Evolutionary conservation across 106 monocot species (phyloP), one percentile per base, ranked within the genome.

Genomic region (Allium cepa): DNA sequence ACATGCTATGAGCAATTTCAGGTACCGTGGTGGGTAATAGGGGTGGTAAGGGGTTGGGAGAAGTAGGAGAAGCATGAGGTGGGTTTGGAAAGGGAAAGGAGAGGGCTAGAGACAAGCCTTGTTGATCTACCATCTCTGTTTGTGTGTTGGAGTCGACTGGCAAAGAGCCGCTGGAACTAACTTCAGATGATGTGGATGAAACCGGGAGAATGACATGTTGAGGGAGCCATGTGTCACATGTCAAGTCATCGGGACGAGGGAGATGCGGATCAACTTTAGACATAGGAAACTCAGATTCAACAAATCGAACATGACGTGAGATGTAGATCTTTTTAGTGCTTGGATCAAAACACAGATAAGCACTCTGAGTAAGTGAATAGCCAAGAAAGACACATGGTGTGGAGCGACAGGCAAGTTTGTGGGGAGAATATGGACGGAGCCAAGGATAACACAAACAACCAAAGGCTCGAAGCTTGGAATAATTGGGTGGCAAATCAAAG

Each of bases 361-460:
- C 69, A 69, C 69, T 69, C 36, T 56, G 69, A 36, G 69, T 57
- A 5, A 7, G 12, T 8, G 69, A 69, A 15, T 69, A 55, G 12
- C 69, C 56, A 27, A 69, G 2, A 57, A 69, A 69, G 12, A 69
- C 17, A 69, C 69, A 57, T 11, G 53, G 56, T 45, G 17, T 50
- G 67, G 52, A 68, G 9, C 16, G 4, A 53, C 22, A 0, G 1
- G 5, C 53, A 0, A 68, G 26, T 22, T 68, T 68, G 22, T 68
- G 67, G 8, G 50, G 6, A 1, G 67, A 4, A 27, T 68, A 68
- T 22, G 52, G 52, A 18, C 67, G 67, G 18, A 68, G 16, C 67
- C 67, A 68, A n/a, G 67, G 67, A 53, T 68, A 68, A 13, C 51
- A 52, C 11, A 68, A 9, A 22, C 52, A 68, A 8, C 67, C 50